A percentile compares a stretch with the other conserved stretches of the same genome.
phyloP scores from a whole-genome alignment of 1,284 basidiomycete genomes.

The Afroboletus lepidellus region DNA sequence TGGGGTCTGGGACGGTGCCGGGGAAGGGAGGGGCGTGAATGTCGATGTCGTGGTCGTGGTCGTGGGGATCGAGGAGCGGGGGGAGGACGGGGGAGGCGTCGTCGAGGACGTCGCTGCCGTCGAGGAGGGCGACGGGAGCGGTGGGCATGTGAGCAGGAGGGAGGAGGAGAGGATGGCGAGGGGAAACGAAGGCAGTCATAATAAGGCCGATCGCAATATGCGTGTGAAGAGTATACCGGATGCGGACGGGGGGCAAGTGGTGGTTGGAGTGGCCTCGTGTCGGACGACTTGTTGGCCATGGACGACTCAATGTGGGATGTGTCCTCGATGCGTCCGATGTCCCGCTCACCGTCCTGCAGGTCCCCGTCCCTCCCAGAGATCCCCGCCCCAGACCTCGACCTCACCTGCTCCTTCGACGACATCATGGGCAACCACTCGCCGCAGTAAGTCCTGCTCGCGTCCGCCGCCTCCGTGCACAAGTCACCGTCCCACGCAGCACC shows the following conservation, averaged over 20 bases:
- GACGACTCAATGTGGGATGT: constrained; percentile 26
- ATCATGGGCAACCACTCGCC: constrained; percentile 35
- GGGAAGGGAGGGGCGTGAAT: constrained; percentile 27
- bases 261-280: constrained; percentile 22
- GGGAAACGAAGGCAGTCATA: constrained; percentile 26
- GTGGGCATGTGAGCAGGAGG: constrained; percentile 20
- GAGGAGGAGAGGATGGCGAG: constrained; percentile 17
- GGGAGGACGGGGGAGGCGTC: constrained; percentile 11
- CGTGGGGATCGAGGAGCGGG: constrained; percentile 21
- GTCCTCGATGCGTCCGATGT: constrained; percentile 2
- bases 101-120: constrained; percentile 22
- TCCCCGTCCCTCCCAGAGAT: constrained; percentile 54
- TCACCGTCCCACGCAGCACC: constrained; percentile 39
- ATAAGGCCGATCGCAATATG: constrained; percentile 30
- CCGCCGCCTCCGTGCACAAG: constrained; percentile 15
- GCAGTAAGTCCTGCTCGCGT: constrained; percentile 35
- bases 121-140: constrained; percentile 14
- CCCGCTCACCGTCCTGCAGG: constrained; percentile 27
- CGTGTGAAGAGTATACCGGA: constrained; percentile 28
- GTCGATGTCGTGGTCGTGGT: constrained; percentile 34
- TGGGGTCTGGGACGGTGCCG: constrained; percentile 16
- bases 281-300: constrained; percentile 34
- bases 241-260: background rate
- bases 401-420: constrained; percentile 50
- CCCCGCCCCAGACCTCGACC: constrained; percentile 47